Percentiles rank a stretch among this genome's conserved stretches.
Conservation (phyloP, 768 basidiomycete species). For the Baorangia bicolor region DNA sequence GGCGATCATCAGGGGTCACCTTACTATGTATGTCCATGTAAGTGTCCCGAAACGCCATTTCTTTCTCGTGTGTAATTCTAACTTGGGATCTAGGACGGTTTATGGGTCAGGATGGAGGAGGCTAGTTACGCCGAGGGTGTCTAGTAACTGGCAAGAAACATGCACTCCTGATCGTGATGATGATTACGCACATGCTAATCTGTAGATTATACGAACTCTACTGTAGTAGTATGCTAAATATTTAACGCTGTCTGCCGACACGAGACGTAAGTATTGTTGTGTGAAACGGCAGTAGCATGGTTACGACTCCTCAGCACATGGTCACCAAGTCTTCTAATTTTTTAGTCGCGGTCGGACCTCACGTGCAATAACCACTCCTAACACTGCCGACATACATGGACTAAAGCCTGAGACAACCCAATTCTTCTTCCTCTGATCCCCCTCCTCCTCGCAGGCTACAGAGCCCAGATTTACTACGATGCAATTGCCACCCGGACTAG, state of each 20-base stretch:
- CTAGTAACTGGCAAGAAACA: background rate
- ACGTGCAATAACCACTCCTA: too few species aligned
- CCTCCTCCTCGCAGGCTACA: background rate
- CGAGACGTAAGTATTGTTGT: too few species aligned
- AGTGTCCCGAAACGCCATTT: constrained; percentile 8
- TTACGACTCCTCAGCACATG: too few species aligned
- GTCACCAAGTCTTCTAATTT: too few species aligned
- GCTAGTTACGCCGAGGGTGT: background rate
- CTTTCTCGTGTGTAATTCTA: background rate
- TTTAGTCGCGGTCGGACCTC: too few species aligned
- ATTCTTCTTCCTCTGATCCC: background rate
- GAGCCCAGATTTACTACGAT: background rate
- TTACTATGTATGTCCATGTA: constrained; percentile 55
- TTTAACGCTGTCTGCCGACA: too few species aligned
- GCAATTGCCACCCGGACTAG: constrained; percentile 32
- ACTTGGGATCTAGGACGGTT: constrained; percentile 12
- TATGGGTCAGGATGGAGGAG: constrained; percentile 29
- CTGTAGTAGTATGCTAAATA: too few species aligned
- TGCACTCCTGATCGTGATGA: too few species aligned
- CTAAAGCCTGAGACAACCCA: too few species aligned
- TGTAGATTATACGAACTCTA: background rate
- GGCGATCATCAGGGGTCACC: constrained; percentile 44
- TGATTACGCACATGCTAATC: background rate
- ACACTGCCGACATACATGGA: too few species aligned
- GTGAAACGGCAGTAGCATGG: too few species aligned